Evolutionary conservation across 2,329 filamentous ascomycete genomes (phyloP), one percentile per base, ranked within the genome.

Genomic region (Ophiostoma piceae): DNA sequence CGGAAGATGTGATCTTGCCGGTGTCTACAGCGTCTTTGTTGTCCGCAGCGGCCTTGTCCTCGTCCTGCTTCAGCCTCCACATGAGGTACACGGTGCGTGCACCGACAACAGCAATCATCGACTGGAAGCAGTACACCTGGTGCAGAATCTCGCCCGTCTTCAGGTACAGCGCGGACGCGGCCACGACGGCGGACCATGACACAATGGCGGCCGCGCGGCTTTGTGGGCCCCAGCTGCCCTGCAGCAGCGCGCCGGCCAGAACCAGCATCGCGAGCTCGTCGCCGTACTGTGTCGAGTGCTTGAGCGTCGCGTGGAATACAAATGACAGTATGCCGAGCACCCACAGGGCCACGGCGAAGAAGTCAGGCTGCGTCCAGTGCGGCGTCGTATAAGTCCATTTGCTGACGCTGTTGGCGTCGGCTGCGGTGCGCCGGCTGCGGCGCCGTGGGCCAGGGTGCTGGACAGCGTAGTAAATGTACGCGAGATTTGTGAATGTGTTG

Each of bases 231-330:
- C 82, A 79, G 4, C 83, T 76, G 67, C 82, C 81, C 66, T 85
- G 83, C 5, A 87, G 78, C 69, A 87, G 79, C 0, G 84, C 79
- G 71, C 82, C 84, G 29, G 80, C 81, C 4, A 87, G 80, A 14
- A 84, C 76, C 39, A 87, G 80, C 85, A 87, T 87, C 69, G 84
- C 83, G n/a, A 87, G 77, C 73, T 88, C 85, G 73, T 88, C 86
- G 72, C 80, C 81, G 71, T 82, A 82, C 72, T 84, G 79, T 6
- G 81, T 75, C 1, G 75, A 75, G 67, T 81, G 80, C 68, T 78
- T 81, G 22, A 84, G 77, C 8, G 80, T 79, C 41, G 81, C 81
- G 73, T 84, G 82, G 74, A 81, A 84, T 12, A 79, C 67, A 67
- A 80, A 79, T 0, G 82, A 84, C 35, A 76, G 77, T 60, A 82